Evolutionary conservation across 2,329 filamentous ascomycete genomes (phyloP).

Genomic region (Colletotrichum sidae): DNA sequence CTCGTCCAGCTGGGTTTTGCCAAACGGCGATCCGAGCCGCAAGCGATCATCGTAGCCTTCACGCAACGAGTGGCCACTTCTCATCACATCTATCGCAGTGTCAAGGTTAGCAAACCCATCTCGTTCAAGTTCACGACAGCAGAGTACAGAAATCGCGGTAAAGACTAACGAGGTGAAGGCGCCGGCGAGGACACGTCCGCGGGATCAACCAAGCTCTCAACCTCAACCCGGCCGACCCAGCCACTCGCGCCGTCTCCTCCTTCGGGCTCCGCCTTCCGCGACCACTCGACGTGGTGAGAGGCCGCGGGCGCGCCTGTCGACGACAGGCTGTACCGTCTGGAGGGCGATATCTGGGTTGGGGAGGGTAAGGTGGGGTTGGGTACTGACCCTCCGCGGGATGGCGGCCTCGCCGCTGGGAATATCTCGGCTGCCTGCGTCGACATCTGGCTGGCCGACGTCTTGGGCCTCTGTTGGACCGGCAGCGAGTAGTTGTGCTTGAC

Average conservation of each 20-base stretch:
- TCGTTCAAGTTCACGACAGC: neutral
- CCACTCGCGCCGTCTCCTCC: constrained; percentile 16
- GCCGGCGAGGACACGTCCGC: constrained; percentile 31
- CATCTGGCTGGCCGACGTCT: constrained; percentile 15
- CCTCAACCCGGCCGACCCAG: constrained; percentile 35
- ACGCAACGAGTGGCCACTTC: constrained; percentile 32
- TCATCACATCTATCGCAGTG: constrained; percentile 31
- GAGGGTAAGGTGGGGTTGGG: constrained; percentile 33
- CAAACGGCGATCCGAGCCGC: constrained; percentile 41
- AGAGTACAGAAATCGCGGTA: constrained; percentile 29
- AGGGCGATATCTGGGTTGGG: constrained; percentile 33
- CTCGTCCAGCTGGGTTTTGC: constrained; percentile 45
- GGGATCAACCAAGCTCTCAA: constrained; percentile 35
- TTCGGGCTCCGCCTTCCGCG: constrained; percentile 8
- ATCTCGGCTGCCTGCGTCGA: constrained; percentile 1
- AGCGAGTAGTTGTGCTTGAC: constrained; percentile 39
- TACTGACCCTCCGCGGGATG: constrained; percentile 38
- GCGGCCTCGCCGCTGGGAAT: constrained; percentile 31
- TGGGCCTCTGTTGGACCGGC: constrained; percentile 32
- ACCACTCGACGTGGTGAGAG: constrained; percentile 20
- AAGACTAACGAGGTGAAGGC: constrained; percentile 44
- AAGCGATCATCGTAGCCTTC: constrained; percentile 36
- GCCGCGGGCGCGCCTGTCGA: constrained; percentile 7
- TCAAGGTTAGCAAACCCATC: neutral
- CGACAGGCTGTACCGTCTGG: constrained; percentile 26